Evolutionary conservation across 495 filamentous ascomycete genomes (phyloP).

Genomic region (Penicillium malachiteum): DNA sequence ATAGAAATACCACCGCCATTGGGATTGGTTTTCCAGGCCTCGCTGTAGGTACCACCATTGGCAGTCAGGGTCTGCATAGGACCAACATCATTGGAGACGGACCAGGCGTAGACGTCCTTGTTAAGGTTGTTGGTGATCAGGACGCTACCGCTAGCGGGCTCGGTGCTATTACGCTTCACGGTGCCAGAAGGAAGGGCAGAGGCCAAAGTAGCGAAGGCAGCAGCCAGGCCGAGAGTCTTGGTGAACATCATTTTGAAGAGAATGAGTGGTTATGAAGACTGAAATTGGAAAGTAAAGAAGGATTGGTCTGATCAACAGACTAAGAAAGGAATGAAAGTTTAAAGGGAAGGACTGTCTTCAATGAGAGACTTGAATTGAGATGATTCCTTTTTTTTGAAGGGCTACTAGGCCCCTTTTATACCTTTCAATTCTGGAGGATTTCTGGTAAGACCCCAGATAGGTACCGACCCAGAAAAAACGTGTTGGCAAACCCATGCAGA

Average conservation of each 20-base stretch:
- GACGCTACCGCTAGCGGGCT: conserved; percentile 28
- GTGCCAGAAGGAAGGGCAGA: conserved; percentile 38
- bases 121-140: conserved; percentile 41
- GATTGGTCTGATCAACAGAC: background rate
- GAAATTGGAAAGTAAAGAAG: conserved; percentile 6
- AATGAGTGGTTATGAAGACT: conserved; percentile 10
- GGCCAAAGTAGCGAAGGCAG: conserved; percentile 37
- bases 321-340: conserved; percentile 14
- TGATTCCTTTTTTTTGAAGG: background rate
- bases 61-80: conserved; percentile 32
- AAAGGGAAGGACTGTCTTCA: conserved; percentile 10
- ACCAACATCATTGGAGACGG: conserved; percentile 29
- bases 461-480: conserved; percentile 20
- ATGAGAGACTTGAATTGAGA: conserved; percentile 19
- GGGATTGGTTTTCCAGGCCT: conserved; percentile 39
- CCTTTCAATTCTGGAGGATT: conserved; percentile 4
- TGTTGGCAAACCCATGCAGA: conserved; percentile 17
- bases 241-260: conserved; percentile 48
- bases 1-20: conserved; percentile 46
- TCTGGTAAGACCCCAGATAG: conserved; percentile 15
- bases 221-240: conserved; percentile 40
- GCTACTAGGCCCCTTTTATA: conserved; percentile 24
- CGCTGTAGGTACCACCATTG: conserved; percentile 32
- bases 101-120: conserved; percentile 42
- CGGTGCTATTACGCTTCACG: conserved; percentile 22